These are phyloP conservation scores for Botryotinia convoluta DNA, from an alignment of 2,329 filamentous ascomycete species.

Conservation along the genomic window DNA sequence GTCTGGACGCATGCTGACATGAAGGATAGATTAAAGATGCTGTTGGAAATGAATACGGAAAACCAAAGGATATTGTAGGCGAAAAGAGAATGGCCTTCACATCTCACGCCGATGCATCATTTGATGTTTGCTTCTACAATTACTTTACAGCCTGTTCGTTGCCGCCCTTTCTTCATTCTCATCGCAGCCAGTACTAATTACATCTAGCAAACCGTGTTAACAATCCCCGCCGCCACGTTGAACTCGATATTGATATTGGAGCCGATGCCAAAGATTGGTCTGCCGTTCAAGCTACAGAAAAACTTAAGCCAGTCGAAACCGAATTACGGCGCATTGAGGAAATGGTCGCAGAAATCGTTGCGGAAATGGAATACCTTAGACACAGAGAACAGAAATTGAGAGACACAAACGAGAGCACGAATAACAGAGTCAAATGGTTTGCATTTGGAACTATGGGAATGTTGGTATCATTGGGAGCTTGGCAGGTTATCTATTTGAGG, in stretches of 20 bases:
- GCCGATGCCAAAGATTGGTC: constrained; percentile 87
- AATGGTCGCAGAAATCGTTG: constrained; percentile 81
- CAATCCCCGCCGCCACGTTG: constrained; percentile 60
- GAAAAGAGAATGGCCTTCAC: constrained; percentile 86
- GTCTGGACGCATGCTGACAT: neutral
- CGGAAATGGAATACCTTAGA: constrained; percentile 95
- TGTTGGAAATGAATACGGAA: constrained; percentile 92
- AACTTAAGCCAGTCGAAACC: constrained; percentile 94
- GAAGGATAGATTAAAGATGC: constrained; percentile 79
- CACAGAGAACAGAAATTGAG: constrained; percentile 87
- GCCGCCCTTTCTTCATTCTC: neutral
- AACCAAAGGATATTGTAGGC: constrained; percentile 85
- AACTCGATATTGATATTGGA: constrained; percentile 41
- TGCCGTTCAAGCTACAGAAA: constrained; percentile 92
- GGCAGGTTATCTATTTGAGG: constrained; percentile 97
- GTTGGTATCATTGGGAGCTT: constrained; percentile 82
- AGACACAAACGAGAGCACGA: constrained; percentile 99
- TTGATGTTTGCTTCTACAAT: constrained; percentile 97
- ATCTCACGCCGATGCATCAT: constrained; percentile 83
- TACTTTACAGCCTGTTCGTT: constrained; percentile 66
- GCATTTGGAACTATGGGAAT: constrained; percentile 90
- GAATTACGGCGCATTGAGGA: constrained; percentile 93
- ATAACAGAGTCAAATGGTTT: constrained; percentile 98
- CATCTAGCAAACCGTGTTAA: constrained; percentile 10
- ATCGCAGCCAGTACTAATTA: constrained; percentile 10